Conservation (phyloP, 305 asterid species). For the Nicotiana rustica region DNA sequence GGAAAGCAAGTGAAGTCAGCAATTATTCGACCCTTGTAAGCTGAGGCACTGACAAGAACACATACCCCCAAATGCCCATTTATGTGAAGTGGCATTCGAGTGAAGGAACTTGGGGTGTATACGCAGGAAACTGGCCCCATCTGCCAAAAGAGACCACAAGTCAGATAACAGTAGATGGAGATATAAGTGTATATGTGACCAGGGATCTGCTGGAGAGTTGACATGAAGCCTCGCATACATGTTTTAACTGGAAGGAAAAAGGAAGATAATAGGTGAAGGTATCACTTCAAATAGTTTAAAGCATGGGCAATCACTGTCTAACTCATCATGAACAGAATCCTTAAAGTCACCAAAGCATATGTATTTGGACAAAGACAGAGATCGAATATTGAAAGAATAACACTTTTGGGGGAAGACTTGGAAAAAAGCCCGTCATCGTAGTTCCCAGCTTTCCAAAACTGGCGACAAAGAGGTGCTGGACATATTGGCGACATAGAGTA, state of each 20-base stretch:
- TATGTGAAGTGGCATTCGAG: conserved; percentile 96
- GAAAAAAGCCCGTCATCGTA: conserved; percentile 62
- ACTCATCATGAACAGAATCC: conserved; percentile 4
- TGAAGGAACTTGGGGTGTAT: conserved; percentile 96
- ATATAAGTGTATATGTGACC: background rate
- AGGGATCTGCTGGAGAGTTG: conserved; percentile 26
- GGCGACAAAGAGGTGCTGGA: conserved; percentile 85
- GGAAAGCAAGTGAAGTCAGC: conserved; percentile 40
- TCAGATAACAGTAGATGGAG: conserved; percentile 33
- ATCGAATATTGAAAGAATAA: conserved; percentile 39
- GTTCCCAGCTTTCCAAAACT: conserved; percentile 96
- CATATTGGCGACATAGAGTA: conserved; percentile 76
- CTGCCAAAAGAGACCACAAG: conserved; percentile 54
- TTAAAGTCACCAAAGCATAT: conserved; percentile 1
- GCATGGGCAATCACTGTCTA: conserved; percentile 21
- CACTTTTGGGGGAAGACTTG: conserved; percentile 68
- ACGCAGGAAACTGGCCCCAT: conserved; percentile 69
- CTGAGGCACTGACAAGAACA: conserved; percentile 10
- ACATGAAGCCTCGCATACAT: conserved; percentile 12
- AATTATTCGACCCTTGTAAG: conserved; percentile 30
- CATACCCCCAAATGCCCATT: conserved; percentile 98
- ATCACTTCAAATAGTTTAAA: conserved; percentile 18
- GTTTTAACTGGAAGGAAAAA: conserved; percentile 17
- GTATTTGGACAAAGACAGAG: conserved; percentile 25
- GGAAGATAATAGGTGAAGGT: conserved; percentile 4